Percentiles rank a stretch among this genome's conserved stretches.
Conservation (phyloP, 441 rosid species). For the Erodium trifolium region DNA sequence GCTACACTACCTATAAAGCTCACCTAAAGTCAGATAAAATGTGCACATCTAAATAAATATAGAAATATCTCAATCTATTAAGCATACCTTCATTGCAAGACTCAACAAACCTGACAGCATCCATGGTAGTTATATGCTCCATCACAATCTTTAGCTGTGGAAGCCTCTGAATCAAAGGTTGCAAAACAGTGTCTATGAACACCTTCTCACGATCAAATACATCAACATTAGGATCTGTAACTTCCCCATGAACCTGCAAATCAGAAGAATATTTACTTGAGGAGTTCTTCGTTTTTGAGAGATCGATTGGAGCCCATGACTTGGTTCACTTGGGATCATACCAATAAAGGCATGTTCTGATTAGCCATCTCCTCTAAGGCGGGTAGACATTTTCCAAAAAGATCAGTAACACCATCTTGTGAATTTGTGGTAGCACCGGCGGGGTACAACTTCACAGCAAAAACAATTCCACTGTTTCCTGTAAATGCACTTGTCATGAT, state of each 20-base stretch:
- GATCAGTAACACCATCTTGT: conserved; percentile 88
- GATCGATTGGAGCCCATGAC: neutral
- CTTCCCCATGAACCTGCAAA: conserved; percentile 91
- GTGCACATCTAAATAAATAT: neutral
- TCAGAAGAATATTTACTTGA: neutral
- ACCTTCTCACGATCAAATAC: conserved; percentile 85
- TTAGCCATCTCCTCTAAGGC: conserved; percentile 79
- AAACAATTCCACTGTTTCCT: conserved; percentile 76
- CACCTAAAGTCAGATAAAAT: conserved; percentile 12
- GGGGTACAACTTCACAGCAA: conserved; percentile 86
- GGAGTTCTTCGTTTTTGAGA: neutral
- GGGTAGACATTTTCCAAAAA: conserved; percentile 76
- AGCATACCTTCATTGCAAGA: conserved; percentile 69
- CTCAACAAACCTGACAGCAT: conserved; percentile 76
- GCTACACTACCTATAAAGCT: conserved; percentile 51
- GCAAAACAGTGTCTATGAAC: conserved; percentile 69
- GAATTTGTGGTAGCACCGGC: conserved; percentile 97
- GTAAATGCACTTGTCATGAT: conserved; percentile 15
- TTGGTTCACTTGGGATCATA: conserved; percentile 21
- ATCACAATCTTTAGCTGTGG: conserved; percentile 72
- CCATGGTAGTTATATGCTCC: conserved; percentile 92
- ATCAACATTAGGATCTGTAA: conserved; percentile 71
- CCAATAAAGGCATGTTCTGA: conserved; percentile 89
- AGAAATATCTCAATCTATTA: too few relatives aligned
- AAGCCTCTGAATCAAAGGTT: conserved; percentile 61